Evolutionary conservation across 2,329 filamentous ascomycete species (phyloP), one percentile per base, ranked within the genome.

Genomic region (Nigrospora oryzae): DNA sequence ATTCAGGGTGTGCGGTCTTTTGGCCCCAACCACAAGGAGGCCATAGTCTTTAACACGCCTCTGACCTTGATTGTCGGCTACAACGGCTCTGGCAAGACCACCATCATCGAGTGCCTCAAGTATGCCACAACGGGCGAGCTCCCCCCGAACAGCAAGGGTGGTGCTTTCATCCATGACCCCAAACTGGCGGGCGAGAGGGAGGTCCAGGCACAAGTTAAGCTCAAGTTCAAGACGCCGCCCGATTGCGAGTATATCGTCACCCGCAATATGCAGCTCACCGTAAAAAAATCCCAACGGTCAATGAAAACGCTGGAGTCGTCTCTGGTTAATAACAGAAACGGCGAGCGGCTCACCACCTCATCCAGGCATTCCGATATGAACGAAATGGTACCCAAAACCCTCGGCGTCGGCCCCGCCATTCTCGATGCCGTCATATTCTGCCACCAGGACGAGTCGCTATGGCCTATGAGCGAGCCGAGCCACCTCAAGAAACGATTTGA

Each of bases 81-180:
- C 66, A 98, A 98, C 69, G 93, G 93, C 45, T 97, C 91, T 1
- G 93, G 93, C 50, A 98, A 98, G 70, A 98, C 93, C 11, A 97
- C 93, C 46, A 95, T 98, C 60, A 98, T 98, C 66, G 93, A 98
- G 66, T 95, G 89, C 63, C 84, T 98, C 59, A 96, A 96, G 62
- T 98, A 96, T 81, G 90, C 88, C 43, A 96, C 94, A 15, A 96
- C 90, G 8, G 94, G 93, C 46, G 86, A 94, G 58, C 77, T 95
- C 40, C 93, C 93, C 2, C 89, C 93, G 31, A 95, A 96, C 70
- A 90, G 84, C 69, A 86, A 83, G 54, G 85, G 86, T 28, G 90
- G 89, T 31, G 90, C 91, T 41, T 98, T 97, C 63, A 89, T 98
- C 51, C 91, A 98, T 63, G 93, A 98, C 57, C 93, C 93, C n/a